Percentiles rank a stretch among this genome's conserved stretches.
Evolutionary conservation across 441 rosid species (phyloP).

Genomic region (Geranium incanum): DNA sequence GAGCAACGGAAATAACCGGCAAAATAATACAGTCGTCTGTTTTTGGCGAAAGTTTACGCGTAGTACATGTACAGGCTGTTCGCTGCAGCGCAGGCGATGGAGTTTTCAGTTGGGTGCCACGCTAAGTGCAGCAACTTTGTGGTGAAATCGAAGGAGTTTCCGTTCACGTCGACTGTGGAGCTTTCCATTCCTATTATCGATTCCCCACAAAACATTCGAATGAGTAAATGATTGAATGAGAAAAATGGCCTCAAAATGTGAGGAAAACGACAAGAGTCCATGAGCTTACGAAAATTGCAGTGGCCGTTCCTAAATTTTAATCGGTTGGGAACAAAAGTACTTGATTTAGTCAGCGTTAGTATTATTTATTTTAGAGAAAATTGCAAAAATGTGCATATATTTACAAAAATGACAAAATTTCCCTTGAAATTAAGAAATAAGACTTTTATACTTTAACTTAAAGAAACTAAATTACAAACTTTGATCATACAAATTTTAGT

Average conservation of each 20-base stretch:
- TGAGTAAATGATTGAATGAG: not conserved
- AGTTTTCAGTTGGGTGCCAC: constrained; percentile 93
- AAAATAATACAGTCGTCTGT: not conserved
- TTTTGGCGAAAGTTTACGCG: constrained; percentile 40
- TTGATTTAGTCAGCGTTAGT: no score
- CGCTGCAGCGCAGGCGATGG: constrained; percentile 93
- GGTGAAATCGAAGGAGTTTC: constrained; percentile 79
- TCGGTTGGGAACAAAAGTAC: no score
- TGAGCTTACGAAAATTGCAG: no score
- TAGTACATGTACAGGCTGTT: constrained; percentile 99
- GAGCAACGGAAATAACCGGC: constrained; percentile 9
- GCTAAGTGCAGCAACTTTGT: constrained; percentile 91
- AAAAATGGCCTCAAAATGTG: not conserved
- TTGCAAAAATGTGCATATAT: no score
- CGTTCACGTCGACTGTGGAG: constrained; percentile 64
- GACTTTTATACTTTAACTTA: no score
- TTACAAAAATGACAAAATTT: no score
- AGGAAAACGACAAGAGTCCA: no score
- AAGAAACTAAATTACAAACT: no score
- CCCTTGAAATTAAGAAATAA: no score
- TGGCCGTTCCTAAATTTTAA: no score
- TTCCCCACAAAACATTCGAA: not conserved
- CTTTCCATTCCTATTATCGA: constrained; percentile 54
- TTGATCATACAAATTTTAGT: no score
- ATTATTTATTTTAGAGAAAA: no score